Base-by-base conservation (phyloP, 768 basidiomycete genomes). In the Leccinum truebloodii region DNA sequence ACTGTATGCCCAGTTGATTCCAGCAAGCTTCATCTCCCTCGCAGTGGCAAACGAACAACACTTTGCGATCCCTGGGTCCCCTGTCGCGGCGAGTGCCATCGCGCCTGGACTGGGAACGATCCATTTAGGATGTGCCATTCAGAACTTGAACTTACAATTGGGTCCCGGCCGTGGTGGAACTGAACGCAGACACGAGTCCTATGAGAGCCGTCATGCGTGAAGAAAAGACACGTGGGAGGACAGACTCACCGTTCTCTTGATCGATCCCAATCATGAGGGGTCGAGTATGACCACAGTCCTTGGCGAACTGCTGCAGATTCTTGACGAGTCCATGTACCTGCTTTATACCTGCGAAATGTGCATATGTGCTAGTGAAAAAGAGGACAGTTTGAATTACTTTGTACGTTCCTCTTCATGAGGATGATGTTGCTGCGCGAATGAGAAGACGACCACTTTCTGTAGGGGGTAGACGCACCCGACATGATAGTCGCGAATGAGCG, bases 121-220 rank as follows among this genome's bases (percentile, higher is more conserved):
- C 59, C 44, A 61, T 54, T 18, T 10, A 30, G n/a, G 57, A 4
- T 22, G 13, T 10, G n/a, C 20, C 9, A 18, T 13, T 20, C 18
- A 49, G 39, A 52, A 78, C 85, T 67, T 62, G 39, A 51, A 78
- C 85, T 67, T 62, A 87, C 89, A 89, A 89, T 61, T 87, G 86
- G 3, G 88, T 87, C 0, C 86, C 87, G 16, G 84, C 83, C 0
- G 71, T 74, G 9, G 78, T 74, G 3, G 80, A 79, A 54, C 81
- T 86, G 63, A 89, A 88, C 3, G 86, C 87, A 1, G 88, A 88
- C n/a, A 86, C 86, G 4, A 88, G 77, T 48, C 88, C 88, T 89
- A 44, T 8, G 6, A 28, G 30, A 41, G 22, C 26, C 26, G 13
- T 63, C 12, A 32, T 24, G 37, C 7, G 52, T 22, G 30, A 10